A percentile compares a stretch with the other conserved stretches of the same genome.
Conservation (phyloP, 2,329 filamentous ascomycete species). For the Hypoxylon sp. region DNA sequence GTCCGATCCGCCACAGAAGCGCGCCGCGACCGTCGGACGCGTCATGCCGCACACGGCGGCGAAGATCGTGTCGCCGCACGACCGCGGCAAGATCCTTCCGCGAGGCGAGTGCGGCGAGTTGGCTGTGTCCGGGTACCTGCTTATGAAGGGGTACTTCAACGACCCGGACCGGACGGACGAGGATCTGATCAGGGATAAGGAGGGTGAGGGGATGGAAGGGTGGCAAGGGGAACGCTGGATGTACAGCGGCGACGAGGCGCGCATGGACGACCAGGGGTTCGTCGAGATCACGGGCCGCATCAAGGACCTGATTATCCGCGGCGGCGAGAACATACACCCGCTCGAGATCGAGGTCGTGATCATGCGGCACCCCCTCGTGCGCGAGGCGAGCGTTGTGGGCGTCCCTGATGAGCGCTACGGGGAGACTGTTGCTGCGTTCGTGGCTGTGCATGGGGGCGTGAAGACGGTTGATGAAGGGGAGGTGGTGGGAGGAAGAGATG, state of each 20-base stretch:
- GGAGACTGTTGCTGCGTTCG: conserved; percentile 88
- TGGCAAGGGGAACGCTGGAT: conserved; percentile 77
- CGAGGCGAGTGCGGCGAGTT: conserved; percentile 82
- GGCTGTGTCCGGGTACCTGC: conserved; percentile 84
- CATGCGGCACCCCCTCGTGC: conserved; percentile 77
- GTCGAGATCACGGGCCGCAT: conserved; percentile 91
- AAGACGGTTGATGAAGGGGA: conserved; percentile 52
- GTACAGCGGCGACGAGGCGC: conserved; percentile 91
- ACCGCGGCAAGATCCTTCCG: conserved; percentile 72
- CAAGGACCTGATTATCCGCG: conserved; percentile 95
- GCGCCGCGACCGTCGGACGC: conserved; percentile 83
- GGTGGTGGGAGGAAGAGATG: conserved; percentile 38
- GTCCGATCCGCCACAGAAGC: conserved; percentile 78
- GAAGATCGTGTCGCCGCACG: conserved; percentile 80
- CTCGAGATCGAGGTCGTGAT: conserved; percentile 93
- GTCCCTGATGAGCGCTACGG: conserved; percentile 86
- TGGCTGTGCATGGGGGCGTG: conserved; percentile 68
- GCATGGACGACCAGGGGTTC: conserved; percentile 86
- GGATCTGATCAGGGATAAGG: conserved; percentile 65
- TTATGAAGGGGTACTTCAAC: conserved; percentile 94
- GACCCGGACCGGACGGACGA: conserved; percentile 78
- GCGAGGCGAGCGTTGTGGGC: conserved; percentile 86
- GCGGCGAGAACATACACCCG: conserved; percentile 96
- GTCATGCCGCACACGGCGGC: conserved; percentile 84
- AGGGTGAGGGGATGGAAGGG: conserved; percentile 65